Conservation (phyloP, 176 grass and related monocot species). For the Rhipidocladum racemiflorum region DNA sequence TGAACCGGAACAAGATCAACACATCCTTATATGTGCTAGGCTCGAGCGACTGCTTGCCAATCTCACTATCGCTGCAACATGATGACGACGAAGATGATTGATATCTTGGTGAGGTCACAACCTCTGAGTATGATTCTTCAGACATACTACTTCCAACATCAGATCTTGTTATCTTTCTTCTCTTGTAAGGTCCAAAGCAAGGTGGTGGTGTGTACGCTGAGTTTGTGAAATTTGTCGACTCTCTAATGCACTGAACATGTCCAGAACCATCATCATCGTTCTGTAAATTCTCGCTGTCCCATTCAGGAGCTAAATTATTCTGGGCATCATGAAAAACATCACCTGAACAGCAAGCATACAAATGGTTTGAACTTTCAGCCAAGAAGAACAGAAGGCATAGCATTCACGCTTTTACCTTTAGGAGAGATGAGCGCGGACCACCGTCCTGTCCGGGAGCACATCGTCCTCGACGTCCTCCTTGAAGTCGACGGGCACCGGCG, state of each 20-base stretch:
- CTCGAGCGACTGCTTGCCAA: constrained; percentile 29
- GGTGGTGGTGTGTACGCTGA: constrained; percentile 58
- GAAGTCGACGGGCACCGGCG: constrained; percentile 80
- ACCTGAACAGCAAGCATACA: constrained; percentile 49
- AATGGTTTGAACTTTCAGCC: constrained; percentile 27
- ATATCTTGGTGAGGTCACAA: constrained; percentile 65
- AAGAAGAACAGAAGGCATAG: constrained; percentile 13
- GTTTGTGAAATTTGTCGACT: constrained; percentile 29
- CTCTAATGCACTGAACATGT: constrained; percentile 21
- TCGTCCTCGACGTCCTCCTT: constrained; percentile 75
- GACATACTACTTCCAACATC: constrained; percentile 29
- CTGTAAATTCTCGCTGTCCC: constrained; percentile 26
- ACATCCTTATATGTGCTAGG: constrained; percentile 73
- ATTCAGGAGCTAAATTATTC: constrained; percentile 31
- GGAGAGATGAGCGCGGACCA: constrained; percentile 49
- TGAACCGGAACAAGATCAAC: constrained; percentile 84
- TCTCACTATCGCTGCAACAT: constrained; percentile 49
- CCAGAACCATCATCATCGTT: constrained; percentile 36
- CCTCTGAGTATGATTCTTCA: constrained; percentile 71
- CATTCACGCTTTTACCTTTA: constrained; percentile 47
- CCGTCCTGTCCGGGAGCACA: constrained; percentile 64
- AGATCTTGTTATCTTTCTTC: constrained; percentile 69
- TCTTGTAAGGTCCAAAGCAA: constrained; percentile 80
- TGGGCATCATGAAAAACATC: constrained; percentile 83
- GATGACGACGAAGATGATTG: constrained; percentile 46